Conservation (phyloP, 2,329 filamentous ascomycete genomes). For the Aureobasidium sp. region DNA sequence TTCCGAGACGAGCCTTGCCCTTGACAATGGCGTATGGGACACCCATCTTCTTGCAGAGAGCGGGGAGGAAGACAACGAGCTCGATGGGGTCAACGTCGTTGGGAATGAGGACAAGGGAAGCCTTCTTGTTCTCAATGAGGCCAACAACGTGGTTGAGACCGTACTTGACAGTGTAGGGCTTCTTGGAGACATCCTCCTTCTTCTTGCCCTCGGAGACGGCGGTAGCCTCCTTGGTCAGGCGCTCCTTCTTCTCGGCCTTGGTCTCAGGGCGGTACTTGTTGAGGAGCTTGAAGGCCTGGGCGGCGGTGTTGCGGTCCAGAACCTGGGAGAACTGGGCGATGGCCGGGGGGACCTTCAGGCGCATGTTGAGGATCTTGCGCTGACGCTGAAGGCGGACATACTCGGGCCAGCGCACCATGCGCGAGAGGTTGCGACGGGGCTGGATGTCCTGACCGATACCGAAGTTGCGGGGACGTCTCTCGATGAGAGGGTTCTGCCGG, state of each 20-base stretch:
- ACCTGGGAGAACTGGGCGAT: constrained; percentile 97
- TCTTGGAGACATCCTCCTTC: constrained; percentile 99
- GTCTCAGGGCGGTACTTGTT: constrained; percentile 99
- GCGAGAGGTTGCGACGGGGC: constrained; percentile 86
- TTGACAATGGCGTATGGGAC: constrained; percentile 98
- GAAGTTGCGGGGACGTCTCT: constrained; percentile 96
- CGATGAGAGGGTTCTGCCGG: constrained; percentile 89
- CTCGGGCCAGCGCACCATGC: constrained; percentile 99
- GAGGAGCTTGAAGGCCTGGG: constrained; percentile 96
- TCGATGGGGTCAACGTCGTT: constrained; percentile 99
- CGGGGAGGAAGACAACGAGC: constrained; percentile 97
- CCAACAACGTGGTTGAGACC: constrained; percentile 99
- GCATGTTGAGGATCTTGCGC: constrained; percentile 94
- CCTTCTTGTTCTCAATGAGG: constrained; percentile 99
- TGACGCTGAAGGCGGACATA: constrained; percentile 96
- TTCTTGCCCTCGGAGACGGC: constrained; percentile 99
- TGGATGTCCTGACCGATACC: constrained; percentile 99
- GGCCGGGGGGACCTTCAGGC: constrained; percentile 95
- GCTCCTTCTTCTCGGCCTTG: constrained; percentile 99
- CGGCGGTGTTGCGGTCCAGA: constrained; percentile 91
- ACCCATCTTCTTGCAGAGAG: constrained; percentile 99
- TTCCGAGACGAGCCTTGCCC: constrained; percentile 98
- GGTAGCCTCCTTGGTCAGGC: constrained; percentile 94
- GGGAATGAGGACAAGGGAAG: constrained; percentile 91
- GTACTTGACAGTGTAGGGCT: constrained; percentile 99